These are phyloP conservation scores for Circinella minor DNA, from an alignment of 371 early-diverging fungal genomes.

Conservation along the genomic window DNA sequence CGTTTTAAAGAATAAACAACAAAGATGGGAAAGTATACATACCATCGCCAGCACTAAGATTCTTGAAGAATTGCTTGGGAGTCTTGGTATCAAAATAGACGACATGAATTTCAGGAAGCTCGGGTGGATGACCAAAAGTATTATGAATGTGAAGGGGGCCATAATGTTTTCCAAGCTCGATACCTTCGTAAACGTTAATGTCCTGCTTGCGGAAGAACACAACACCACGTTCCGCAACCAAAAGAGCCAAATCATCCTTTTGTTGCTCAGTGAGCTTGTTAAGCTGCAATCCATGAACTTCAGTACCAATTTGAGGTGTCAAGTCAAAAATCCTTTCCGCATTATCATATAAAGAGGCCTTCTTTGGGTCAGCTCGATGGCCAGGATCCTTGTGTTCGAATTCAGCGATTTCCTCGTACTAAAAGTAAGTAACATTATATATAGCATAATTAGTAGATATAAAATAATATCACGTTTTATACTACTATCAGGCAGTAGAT, in stretches of 20 bases:
- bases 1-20: no score
- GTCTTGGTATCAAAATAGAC: conserved; percentile 34
- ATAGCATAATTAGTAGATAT: background rate
- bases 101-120: conserved; percentile 28
- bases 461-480: background rate
- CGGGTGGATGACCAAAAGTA: conserved; percentile 37
- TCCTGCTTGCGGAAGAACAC: conserved; percentile 70
- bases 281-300: conserved; percentile 63
- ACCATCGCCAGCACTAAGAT: conserved; percentile 53
- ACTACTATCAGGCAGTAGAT: no score
- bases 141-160: conserved; percentile 65
- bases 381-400: conserved; percentile 51
- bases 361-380: conserved; percentile 61
- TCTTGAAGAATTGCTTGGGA: conserved; percentile 52
- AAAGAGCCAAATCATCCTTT: conserved; percentile 59
- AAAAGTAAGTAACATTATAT: background rate
- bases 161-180: conserved; percentile 57
- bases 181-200: conserved; percentile 52
- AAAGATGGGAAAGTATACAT: background rate
- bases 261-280: conserved; percentile 58
- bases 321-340: conserved; percentile 66
- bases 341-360: conserved; percentile 58
- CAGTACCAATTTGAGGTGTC: conserved; percentile 72
- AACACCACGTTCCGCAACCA: conserved; percentile 66
- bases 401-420: conserved; percentile 40